phyloP scores from a whole-genome alignment of 345 rosid species.

The Brassica napus region DNA sequence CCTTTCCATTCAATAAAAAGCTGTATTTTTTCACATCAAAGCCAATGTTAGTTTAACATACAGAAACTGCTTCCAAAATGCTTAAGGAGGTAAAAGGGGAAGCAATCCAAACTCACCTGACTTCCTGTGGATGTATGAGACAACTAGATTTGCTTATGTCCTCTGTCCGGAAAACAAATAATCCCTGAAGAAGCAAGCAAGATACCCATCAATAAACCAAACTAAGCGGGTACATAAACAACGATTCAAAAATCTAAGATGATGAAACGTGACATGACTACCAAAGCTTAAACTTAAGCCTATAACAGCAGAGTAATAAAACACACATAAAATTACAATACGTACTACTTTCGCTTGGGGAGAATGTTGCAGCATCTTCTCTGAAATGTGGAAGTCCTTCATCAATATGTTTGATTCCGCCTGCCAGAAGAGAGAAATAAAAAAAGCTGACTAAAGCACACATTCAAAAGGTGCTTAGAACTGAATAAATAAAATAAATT shows the following conservation, averaged over 20 bases:
- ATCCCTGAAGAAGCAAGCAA: slow-evolving; percentile 47
- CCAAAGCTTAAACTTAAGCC: slow-evolving; percentile 17
- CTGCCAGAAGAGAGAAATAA: slow-evolving; percentile 43
- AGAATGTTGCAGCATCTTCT: slow-evolving; percentile 39
- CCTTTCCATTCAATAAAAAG: slow-evolving; percentile 77
- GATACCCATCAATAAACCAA: background rate
- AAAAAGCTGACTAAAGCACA: slow-evolving; percentile 22
- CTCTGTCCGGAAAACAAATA: slow-evolving; percentile 70
- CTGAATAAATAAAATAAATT: slow-evolving; percentile 6
- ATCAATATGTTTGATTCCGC: slow-evolving; percentile 57
- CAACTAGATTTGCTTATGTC: slow-evolving; percentile 73
- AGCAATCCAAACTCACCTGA: slow-evolving; percentile 57
- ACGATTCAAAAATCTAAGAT: background rate
- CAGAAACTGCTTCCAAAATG: slow-evolving; percentile 18
- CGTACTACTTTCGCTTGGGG: slow-evolving; percentile 59
- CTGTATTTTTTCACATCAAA: slow-evolving; percentile 46
- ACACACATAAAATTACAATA: background rate
- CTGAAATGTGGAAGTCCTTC: slow-evolving; percentile 61
- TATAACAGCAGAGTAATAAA: slow-evolving; percentile 3
- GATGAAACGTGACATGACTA: slow-evolving; percentile 13
- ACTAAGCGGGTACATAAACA: background rate
- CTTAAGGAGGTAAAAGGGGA: background rate
- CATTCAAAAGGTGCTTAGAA: background rate
- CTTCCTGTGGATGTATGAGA: slow-evolving; percentile 71
- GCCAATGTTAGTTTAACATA: slow-evolving; percentile 9